Conservation (phyloP, 805 yeast species). For the Yamadazyma kitorensis region DNA sequence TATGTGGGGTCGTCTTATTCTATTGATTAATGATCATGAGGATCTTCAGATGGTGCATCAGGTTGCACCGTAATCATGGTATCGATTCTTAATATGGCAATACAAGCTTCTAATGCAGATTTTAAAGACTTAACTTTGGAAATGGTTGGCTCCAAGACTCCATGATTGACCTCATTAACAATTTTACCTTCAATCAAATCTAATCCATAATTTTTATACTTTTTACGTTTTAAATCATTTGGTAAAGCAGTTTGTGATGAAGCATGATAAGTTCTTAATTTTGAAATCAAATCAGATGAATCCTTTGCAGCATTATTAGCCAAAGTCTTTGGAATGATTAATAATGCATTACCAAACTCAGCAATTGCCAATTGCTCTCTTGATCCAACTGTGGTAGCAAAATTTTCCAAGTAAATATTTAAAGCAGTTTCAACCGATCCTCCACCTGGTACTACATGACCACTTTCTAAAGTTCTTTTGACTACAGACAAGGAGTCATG, state of each 20-base stretch:
- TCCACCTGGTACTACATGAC: conserved; percentile 96
- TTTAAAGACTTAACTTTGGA: conserved; percentile 90
- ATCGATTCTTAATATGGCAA: conserved; percentile 95
- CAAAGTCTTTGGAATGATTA: conserved; percentile 92
- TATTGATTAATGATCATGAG: conserved; percentile 67
- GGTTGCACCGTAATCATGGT: conserved; percentile 98
- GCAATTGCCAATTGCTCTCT: conserved; percentile 98
- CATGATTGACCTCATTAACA: conserved; percentile 77
- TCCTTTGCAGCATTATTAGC: conserved; percentile 98
- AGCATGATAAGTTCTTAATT: conserved; percentile 93
- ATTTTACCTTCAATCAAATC: conserved; percentile 90
- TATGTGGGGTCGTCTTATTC: too few relatives aligned
- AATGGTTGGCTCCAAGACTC: conserved; percentile 94
- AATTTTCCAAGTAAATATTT: conserved; percentile 90
- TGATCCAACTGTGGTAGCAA: conserved; percentile 96
- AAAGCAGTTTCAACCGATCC: conserved; percentile 98
- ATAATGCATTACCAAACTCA: conserved; percentile 88
- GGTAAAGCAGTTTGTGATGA: conserved; percentile 85
- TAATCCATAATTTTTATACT: conserved; percentile 87
- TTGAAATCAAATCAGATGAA: conserved; percentile 90
- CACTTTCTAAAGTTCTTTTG: conserved; percentile 92
- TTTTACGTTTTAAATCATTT: conserved; percentile 79
- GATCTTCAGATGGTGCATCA: conserved; percentile 87
- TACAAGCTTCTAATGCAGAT: conserved; percentile 96
- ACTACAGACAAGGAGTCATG: conserved; percentile 94